Conservation (phyloP, 805 yeast species). For the Saturnispora halmiae region DNA sequence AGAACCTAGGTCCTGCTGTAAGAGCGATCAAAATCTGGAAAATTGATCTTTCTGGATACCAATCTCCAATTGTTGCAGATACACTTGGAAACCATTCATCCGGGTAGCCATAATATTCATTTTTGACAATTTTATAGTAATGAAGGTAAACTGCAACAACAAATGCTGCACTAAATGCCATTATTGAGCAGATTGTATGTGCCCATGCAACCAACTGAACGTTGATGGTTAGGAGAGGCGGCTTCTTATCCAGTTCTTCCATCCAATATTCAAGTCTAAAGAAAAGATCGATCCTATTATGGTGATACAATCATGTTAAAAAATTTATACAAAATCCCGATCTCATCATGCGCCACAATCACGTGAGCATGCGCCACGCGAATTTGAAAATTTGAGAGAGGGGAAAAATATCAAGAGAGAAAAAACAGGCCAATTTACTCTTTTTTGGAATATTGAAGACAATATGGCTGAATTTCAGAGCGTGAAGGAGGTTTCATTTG, state of each 20-base stretch:
- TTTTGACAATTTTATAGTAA: constrained; percentile 79
- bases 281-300: too few relatives aligned
- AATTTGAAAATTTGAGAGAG: too few relatives aligned
- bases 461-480: constrained; percentile 19
- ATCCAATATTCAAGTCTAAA: too few relatives aligned
- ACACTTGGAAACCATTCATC: constrained; percentile 99
- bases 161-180: constrained; percentile 72
- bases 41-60: constrained; percentile 90
- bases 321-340: not conserved
- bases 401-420: not conserved
- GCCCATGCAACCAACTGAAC: constrained; percentile 61
- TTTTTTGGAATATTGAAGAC: not conserved
- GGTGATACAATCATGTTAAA: not conserved
- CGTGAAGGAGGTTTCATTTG: constrained; percentile 73
- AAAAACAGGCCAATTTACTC: too few relatives aligned
- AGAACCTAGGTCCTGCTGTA: constrained; percentile 87
- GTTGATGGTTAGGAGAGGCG: constrained; percentile 34
- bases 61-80: constrained; percentile 92
- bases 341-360: too few relatives aligned
- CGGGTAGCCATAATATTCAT: constrained; percentile 83
- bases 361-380: too few relatives aligned
- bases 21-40: constrained; percentile 88
- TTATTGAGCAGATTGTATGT: constrained; percentile 62
- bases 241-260: not conserved
- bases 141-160: constrained; percentile 68